Base-by-base conservation (phyloP, 148 eudicot genomes). In the Spergularia bocconei region DNA sequence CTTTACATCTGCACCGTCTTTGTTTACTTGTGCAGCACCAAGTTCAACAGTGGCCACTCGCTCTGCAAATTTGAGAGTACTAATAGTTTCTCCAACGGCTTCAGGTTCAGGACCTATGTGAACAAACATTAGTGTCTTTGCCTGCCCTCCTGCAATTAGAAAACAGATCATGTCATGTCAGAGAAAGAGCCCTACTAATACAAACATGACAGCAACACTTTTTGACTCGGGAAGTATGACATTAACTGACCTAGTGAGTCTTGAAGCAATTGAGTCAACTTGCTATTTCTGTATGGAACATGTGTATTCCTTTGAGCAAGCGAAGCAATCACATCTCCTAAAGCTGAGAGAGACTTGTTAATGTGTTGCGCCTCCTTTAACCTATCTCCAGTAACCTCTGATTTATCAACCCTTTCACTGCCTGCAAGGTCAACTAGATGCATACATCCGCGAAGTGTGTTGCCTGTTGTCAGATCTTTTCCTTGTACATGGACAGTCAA, bases 401-500 rank as follows among this genome's bases (percentile, higher is more conserved):
- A 95, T 84, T 95, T 95, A 75, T 95, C 89, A n/a, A 92, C 99
- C 77, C 97, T 88, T 86, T 95, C 99, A 82, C 99, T 95, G 48
- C 99, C 99, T 6, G 99, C 99, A 69, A 95, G 81, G 85, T 95
- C 99, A 74, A 95, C 99, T 73, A 95, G 83, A 87, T 95, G 99
- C 99, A 95, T 95, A 79, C 96, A 92, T 19, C 99, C 99, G 62
- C 96, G 99, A 62, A 92, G 87, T 71, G 85, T 75, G 29, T 68
- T 81, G 75, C 99, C 96, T 47, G 97, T 80, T 66, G 99, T 91
- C 80, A 95, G 77, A 86, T 95, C 97, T 81, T 76, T 89, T 78
- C 99, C 97, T 89, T 95, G 97, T 74, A 95, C 97, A 83, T 95
- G 99, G 80, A 95, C 99, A 21, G 96, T 94, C 81, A 94, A 84